Evolutionary conservation across 345 rosid genomes (phyloP).

Genomic region (Dimocarpus longan): DNA sequence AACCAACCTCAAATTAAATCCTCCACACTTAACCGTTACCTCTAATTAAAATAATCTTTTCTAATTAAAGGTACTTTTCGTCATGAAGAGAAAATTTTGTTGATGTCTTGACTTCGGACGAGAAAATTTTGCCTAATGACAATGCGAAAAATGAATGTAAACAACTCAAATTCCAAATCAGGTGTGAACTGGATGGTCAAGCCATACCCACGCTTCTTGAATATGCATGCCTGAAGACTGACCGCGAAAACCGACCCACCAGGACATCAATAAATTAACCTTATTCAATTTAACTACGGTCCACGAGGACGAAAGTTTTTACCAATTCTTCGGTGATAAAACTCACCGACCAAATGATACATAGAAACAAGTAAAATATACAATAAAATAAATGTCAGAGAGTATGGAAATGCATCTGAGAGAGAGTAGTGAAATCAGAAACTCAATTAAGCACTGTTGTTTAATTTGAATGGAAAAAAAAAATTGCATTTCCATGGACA

Average conservation of each 20-base stretch:
- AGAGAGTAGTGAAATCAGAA: constrained; percentile 3
- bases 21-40: background rate
- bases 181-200: constrained; percentile 18
- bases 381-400: background rate
- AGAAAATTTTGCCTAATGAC: background rate
- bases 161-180: constrained; percentile 8
- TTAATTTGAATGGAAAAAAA: background rate
- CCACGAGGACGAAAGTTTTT: background rate
- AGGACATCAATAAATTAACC: background rate
- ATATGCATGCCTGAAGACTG: background rate
- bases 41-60: background rate
- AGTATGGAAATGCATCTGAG: background rate
- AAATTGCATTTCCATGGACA: background rate
- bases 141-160: background rate
- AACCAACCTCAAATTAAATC: background rate
- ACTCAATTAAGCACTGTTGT: constrained; percentile 9
- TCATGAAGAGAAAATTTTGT: no score
- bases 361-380: background rate
- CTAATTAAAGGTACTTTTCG: no score
- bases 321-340: background rate
- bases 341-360: background rate
- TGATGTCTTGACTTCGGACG: background rate
- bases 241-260: constrained; percentile 7
- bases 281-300: background rate
- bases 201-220: background rate